These are phyloP conservation scores for Tuber brumale DNA, from an alignment of 495 filamentous ascomycete species.

Conservation along the genomic window DNA sequence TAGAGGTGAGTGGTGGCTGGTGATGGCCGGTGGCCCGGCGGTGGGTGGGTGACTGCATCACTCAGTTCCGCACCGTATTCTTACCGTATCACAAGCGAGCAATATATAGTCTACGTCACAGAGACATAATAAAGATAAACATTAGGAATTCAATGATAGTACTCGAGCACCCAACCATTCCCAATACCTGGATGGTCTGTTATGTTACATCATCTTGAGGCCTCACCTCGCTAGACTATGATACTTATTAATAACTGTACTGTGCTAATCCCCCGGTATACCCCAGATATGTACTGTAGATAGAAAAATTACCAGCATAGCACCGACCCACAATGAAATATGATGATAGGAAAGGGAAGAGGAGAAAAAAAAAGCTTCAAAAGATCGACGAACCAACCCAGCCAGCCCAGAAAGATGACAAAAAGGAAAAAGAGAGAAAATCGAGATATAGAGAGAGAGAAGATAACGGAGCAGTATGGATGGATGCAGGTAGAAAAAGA, in stretches of 20 bases:
- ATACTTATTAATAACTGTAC: slow-evolving; percentile 1
- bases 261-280: not conserved
- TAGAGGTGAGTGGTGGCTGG: not conserved
- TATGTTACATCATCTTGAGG: not conserved
- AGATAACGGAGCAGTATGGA: not conserved
- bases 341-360: not conserved
- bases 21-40: not conserved
- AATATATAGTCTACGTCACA: not conserved
- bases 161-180: not conserved
- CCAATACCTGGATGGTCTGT: not conserved
- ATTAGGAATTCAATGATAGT: not conserved
- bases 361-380: not conserved
- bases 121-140: not conserved
- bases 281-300: not conserved
- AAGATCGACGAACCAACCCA: slow-evolving; percentile 5
- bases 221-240: not conserved
- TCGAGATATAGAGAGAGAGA: not conserved
- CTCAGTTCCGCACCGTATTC: not conserved
- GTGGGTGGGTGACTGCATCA: not conserved
- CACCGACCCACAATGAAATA: not conserved
- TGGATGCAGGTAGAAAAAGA: not conserved
- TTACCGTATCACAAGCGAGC: not conserved
- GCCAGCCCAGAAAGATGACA: not conserved
- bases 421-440: not conserved
- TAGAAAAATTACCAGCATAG: not conserved